These are phyloP conservation scores for Coemansia sp. DNA, from an alignment of 192 early-diverging fungal species.

Conservation along the genomic window DNA sequence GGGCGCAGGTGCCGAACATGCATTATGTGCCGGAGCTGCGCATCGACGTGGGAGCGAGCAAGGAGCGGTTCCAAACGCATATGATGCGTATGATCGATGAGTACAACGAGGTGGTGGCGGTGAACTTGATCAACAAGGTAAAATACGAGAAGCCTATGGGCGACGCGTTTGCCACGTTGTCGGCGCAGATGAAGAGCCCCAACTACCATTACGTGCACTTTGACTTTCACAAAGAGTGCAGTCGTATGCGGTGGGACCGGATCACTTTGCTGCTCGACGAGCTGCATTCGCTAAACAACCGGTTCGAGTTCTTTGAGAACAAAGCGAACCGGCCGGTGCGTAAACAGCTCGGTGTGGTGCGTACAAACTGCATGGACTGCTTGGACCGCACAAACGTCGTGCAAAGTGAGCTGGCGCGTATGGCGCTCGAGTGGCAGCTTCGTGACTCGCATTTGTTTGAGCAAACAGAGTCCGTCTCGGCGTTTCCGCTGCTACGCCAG, in stretches of 20 bases:
- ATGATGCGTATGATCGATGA: slow-evolving; percentile 43
- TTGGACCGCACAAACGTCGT: slow-evolving; percentile 99
- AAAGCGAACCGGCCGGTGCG: background rate
- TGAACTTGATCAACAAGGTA: slow-evolving; percentile 94
- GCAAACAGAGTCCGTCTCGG: slow-evolving; percentile 62
- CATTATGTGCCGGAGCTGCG: slow-evolving; percentile 88
- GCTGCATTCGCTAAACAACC: slow-evolving; percentile 64
- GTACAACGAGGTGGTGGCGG: slow-evolving; percentile 82
- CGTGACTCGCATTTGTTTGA: slow-evolving; percentile 65
- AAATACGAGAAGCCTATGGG: slow-evolving; percentile 88
- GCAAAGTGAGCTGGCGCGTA: slow-evolving; percentile 84
- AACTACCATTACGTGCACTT: slow-evolving; percentile 79
- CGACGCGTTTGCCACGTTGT: slow-evolving; percentile 71
- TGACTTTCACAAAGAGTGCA: slow-evolving; percentile 97
- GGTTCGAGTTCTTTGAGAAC: slow-evolving; percentile 58
- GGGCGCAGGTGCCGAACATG: slow-evolving; percentile 90
- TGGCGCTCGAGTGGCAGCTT: slow-evolving; percentile 72
- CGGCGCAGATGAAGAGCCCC: slow-evolving; percentile 61
- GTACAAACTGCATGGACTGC: slow-evolving; percentile 99
- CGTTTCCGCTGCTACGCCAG: slow-evolving; percentile 64
- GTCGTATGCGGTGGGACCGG: slow-evolving; percentile 92
- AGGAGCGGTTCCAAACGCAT: slow-evolving; percentile 41
- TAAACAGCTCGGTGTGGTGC: slow-evolving; percentile 75
- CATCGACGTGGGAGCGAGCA: slow-evolving; percentile 57
- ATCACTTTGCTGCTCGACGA: slow-evolving; percentile 80